Conservation (phyloP, 1,284 basidiomycete species). For the Cutaneotrichosporon sp. region DNA sequence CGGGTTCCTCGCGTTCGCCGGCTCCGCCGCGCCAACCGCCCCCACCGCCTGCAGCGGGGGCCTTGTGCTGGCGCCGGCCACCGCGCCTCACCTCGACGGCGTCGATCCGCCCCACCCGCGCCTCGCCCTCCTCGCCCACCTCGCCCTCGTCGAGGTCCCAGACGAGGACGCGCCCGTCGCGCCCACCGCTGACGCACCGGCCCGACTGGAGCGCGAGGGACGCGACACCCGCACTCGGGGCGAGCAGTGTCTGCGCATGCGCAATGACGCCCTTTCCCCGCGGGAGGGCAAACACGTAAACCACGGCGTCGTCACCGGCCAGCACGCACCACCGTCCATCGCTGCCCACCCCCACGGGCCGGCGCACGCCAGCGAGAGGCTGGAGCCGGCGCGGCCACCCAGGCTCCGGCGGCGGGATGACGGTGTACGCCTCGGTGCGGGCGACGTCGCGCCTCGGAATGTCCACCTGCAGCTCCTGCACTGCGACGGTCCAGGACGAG, state of each 20-base stretch:
- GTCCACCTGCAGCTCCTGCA: slow-evolving; percentile 47
- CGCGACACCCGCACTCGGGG: slow-evolving; percentile 43
- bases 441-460: slow-evolving; percentile 15
- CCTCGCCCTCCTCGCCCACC: slow-evolving; percentile 14
- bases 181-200: slow-evolving; percentile 45
- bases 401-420: slow-evolving; percentile 26
- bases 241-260: slow-evolving; percentile 48
- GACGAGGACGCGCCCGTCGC: slow-evolving; percentile 49
- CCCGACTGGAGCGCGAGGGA: slow-evolving; percentile 42
- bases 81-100: slow-evolving; percentile 45
- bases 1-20: not conserved
- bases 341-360: slow-evolving; percentile 41
- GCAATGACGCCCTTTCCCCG: slow-evolving; percentile 20
- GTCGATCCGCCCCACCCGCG: slow-evolving; percentile 34
- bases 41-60: too few species aligned
- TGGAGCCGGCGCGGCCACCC: slow-evolving; percentile 39
- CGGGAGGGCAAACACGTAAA: slow-evolving; percentile 51
- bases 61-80: slow-evolving; percentile 20
- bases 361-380: slow-evolving; percentile 45
- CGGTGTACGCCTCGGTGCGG: slow-evolving; percentile 43
- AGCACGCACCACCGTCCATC: slow-evolving; percentile 52
- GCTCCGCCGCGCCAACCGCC: too few species aligned
- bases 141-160: slow-evolving; percentile 51
- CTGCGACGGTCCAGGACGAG: slow-evolving; percentile 50
- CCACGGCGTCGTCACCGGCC: slow-evolving; percentile 48